Conservation (phyloP, 2,329 filamentous ascomycete genomes). For the Phaeosphaeriaceae sp. region DNA sequence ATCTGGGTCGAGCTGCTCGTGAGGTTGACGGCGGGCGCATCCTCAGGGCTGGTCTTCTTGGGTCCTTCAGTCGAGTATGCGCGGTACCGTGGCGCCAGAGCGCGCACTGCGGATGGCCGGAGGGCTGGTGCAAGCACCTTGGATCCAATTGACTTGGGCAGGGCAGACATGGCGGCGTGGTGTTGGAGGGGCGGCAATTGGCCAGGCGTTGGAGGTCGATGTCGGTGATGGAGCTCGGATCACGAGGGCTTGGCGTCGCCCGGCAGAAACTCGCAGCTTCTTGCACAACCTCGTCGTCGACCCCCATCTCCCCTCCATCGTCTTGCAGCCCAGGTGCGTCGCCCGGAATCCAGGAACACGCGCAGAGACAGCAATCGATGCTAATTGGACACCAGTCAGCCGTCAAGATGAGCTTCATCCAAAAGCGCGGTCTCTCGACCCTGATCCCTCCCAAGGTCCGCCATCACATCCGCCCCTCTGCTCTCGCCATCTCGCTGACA, state of each 20-base stretch:
- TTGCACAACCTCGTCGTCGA: conserved; percentile 38
- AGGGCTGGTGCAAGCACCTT: conserved; percentile 47
- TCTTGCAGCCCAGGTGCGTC: conserved; percentile 47
- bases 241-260: conserved; percentile 22
- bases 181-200: conserved; percentile 21
- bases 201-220: conserved; percentile 16
- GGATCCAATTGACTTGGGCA: conserved; percentile 50
- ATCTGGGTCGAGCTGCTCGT: conserved; percentile 57
- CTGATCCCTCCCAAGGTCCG: conserved; percentile 98
- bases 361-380: conserved; percentile 37
- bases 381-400: conserved; percentile 50
- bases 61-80: conserved; percentile 38
- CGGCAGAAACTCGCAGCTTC: conserved; percentile 40
- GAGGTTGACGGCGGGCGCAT: conserved; percentile 45
- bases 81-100: conserved; percentile 35
- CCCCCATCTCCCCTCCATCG: conserved; percentile 43
- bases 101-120: conserved; percentile 34
- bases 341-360: conserved; percentile 11
- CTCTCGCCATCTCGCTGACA: conserved; percentile 46
- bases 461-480: conserved; percentile 18
- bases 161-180: conserved; percentile 47
- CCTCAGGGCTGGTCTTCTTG: conserved; percentile 42
- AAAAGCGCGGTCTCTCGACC: conserved; percentile 92
- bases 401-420: conserved; percentile 88
- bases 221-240: conserved; percentile 24